A percentile compares a stretch with the other conserved stretches of the same genome.
phyloP scores from a whole-genome alignment of 495 filamentous ascomycete species.

The Xylaria palmicola region DNA sequence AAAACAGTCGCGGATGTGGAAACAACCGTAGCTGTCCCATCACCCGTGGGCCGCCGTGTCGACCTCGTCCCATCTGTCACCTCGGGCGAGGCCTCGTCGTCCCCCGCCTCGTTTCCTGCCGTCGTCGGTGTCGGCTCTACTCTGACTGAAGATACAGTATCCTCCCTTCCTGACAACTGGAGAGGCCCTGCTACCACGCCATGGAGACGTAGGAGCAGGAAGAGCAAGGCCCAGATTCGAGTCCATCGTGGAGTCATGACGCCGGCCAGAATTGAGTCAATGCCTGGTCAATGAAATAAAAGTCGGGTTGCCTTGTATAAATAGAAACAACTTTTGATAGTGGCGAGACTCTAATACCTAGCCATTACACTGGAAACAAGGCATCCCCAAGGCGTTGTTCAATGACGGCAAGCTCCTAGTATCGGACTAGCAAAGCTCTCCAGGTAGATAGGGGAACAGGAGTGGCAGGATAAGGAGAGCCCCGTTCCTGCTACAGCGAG shows the following conservation, averaged over 20 bases:
- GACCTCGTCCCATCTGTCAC: conserved; percentile 1
- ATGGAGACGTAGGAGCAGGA: conserved; percentile 24
- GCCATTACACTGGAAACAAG: not conserved
- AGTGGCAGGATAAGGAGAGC: not conserved
- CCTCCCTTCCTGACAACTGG: conserved; percentile 24
- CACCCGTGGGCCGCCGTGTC: conserved; percentile 4
- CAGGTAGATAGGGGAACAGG: not conserved
- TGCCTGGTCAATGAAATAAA: not conserved
- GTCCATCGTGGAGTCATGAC: conserved; percentile 19
- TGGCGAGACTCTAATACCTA: conserved; percentile 20
- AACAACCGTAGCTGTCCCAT: conserved; percentile 15
- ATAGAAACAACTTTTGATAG: not conserved
- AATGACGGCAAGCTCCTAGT: no score
- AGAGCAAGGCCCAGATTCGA: conserved; percentile 30
- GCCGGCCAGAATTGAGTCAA: no score
- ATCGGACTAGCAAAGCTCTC: no score
- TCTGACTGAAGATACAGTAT: conserved; percentile 22
- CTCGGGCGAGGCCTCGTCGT: conserved; percentile 14
- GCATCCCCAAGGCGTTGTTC: not conserved
- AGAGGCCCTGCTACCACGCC: conserved; percentile 13
- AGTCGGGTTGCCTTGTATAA: not conserved
- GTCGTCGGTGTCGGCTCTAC: conserved; percentile 19
- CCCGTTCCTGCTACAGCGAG: not conserved
- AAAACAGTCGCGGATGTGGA: conserved; percentile 18
- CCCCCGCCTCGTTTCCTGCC: conserved; percentile 15